phyloP scores from a whole-genome alignment of 2,329 filamentous ascomycete species.

The Cordyceps tenuipes region DNA sequence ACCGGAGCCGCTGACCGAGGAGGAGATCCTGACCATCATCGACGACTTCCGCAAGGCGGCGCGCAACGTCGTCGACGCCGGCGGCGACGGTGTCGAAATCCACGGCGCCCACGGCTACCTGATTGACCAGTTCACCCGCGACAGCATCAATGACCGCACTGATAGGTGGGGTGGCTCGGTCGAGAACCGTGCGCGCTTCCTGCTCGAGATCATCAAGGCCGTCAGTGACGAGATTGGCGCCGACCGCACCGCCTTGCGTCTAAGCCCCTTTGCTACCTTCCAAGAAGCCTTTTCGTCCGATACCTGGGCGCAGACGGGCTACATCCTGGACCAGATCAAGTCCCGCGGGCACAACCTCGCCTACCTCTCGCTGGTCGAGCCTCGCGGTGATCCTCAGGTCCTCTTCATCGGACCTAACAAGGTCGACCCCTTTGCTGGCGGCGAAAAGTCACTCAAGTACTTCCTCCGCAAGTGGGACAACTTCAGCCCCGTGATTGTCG shows the following conservation, averaged over 20 bases:
- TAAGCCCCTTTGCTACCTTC: constrained; percentile 27
- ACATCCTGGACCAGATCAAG: constrained; percentile 21
- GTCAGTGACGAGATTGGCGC: constrained; percentile 34
- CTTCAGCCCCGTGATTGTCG: constrained; percentile 21
- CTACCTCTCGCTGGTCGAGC: constrained; percentile 23
- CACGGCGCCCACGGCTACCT: constrained; percentile 49
- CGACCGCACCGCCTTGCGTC: constrained; percentile 40
- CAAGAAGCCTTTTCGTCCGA: constrained; percentile 19
- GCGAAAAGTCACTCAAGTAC: constrained; percentile 21
- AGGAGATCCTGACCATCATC: constrained; percentile 57
- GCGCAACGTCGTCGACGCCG: constrained; percentile 49
- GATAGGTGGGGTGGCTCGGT: constrained; percentile 44
- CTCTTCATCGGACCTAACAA: neutral
- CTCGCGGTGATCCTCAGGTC: constrained; percentile 18
- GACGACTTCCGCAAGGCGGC: constrained; percentile 46
- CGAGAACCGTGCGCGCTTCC: constrained; percentile 41
- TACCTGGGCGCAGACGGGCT: constrained; percentile 16
- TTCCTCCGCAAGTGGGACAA: constrained; percentile 24
- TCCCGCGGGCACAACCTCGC: constrained; percentile 21
- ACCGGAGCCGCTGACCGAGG: constrained; percentile 55
- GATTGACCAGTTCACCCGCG: constrained; percentile 49
- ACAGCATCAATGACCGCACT: constrained; percentile 39
- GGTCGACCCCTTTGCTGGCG: constrained; percentile 24
- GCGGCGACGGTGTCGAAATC: constrained; percentile 61
- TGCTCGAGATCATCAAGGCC: constrained; percentile 35